Base-by-base conservation (phyloP, 345 rosid genomes). In the Melaleuca alternifolia region DNA sequence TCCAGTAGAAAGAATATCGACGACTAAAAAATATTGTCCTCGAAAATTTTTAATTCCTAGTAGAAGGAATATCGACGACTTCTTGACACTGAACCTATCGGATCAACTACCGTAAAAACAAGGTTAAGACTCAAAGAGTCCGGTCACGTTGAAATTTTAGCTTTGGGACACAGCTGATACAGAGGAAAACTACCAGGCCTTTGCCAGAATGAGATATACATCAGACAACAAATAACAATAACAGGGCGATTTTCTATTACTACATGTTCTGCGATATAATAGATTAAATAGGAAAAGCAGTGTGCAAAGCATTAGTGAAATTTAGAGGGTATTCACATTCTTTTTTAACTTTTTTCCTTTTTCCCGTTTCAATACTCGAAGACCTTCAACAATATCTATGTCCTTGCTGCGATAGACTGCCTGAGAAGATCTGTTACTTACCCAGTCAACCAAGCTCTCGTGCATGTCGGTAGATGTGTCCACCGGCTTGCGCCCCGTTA, bases 381-480 rank as follows among this genome's bases (percentile, higher is more conserved):
- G 71, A 59, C 48, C 48, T 71, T 71, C 14, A 18, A 71, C 48
- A 37, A 71, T 20, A 71, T 37, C 1, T 18, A 41, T 71, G 48
- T 71, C 24, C 75, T 21, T 71, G 48, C 48, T 37, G 44, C 13
- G 48, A 37, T 51, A 33, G 50, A 62, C 41, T 15, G 44, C 65
- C 51, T 18, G 26, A 71, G 81, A 37, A 7, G 2, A 71, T 71
- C 26, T 10, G 87, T 48, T 50, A 86, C 93, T 89, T 90, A 96
- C 99, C 99, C 99, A 97, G 51, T 97, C 99, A 20, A 97, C 99
- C 89, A 97, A 91, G 90, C 99, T 95, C 83, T 97, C 99, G 61
- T 97, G 99, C 94, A 92, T 90, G 91, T 85, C 91, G 87, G 91
- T 82, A 84, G 90, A 87, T 52, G 94, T 61, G 88, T 96, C 97